These are phyloP conservation scores for Termitomyces sp. DNA, from an alignment of 768 basidiomycete genomes.

Conservation along the genomic window DNA sequence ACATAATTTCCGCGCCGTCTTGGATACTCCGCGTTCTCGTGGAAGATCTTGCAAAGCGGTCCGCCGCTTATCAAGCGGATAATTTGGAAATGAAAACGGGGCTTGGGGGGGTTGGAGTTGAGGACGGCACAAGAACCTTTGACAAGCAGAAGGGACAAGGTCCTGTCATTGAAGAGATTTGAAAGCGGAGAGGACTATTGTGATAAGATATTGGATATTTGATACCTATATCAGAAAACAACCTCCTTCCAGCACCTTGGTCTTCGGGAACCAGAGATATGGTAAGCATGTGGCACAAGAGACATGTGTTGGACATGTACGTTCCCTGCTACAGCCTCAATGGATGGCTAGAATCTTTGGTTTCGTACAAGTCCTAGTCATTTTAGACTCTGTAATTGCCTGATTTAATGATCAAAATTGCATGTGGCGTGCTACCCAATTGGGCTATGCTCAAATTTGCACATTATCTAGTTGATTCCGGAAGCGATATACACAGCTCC, in stretches of 20 bases:
- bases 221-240: not conserved
- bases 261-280: not conserved
- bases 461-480: not conserved
- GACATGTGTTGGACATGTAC: not conserved
- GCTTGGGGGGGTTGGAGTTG: too few species aligned
- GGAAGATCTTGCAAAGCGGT: conserved; percentile 29
- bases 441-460: not conserved
- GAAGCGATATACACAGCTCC: too few species aligned
- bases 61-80: conserved; percentile 17
- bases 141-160: not conserved
- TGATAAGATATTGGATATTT: too few species aligned
- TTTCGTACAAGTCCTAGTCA: not conserved
- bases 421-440: not conserved
- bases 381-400: not conserved
- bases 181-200: not conserved
- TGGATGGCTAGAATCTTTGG: not conserved
- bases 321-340: not conserved
- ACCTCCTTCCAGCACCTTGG: not conserved
- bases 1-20: conserved; percentile 45
- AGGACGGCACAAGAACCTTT: not conserved
- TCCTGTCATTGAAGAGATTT: conserved; percentile 10
- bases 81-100: not conserved
- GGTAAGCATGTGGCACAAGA: not conserved
- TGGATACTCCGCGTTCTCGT: conserved; percentile 33
- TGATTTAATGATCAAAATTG: not conserved